Conservation (phyloP, 2,329 filamentous ascomycete species). For the Cordyceps cicadae region DNA sequence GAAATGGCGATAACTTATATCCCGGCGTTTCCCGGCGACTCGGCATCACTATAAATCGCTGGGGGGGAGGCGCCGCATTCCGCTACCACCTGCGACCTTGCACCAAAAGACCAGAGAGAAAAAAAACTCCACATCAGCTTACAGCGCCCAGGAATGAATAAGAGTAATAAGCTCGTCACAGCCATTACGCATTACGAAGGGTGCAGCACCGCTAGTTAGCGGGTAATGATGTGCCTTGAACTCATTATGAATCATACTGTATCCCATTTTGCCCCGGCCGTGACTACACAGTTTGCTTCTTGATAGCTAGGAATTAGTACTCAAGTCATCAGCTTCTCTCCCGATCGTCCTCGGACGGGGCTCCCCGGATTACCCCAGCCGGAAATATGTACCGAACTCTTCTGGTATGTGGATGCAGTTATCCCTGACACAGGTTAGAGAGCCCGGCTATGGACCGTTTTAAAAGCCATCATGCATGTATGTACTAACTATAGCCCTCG, state of each 20-base stretch:
- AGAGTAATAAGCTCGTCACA: too few relatives aligned
- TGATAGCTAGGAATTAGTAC: too few relatives aligned
- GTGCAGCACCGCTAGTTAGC: constrained; percentile 8
- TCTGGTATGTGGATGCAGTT: too few relatives aligned
- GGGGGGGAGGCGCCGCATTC: neutral
- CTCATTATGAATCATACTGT: constrained; percentile 12
- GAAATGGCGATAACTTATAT: too few relatives aligned
- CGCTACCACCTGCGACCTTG: neutral
- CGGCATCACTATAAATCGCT: neutral
- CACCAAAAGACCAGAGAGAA: neutral
- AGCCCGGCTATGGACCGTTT: neutral
- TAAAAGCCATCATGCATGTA: too few relatives aligned
- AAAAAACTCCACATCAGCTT: constrained; percentile 6
- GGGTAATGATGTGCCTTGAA: neutral
- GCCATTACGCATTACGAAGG: neutral
- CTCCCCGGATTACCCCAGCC: too few relatives aligned
- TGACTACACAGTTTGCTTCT: neutral
- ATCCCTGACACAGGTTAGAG: too few relatives aligned
- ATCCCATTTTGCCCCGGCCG: neutral
- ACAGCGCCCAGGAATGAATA: constrained; percentile 4
- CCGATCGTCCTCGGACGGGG: neutral
- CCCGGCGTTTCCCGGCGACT: constrained; percentile 12
- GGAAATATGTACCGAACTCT: too few relatives aligned
- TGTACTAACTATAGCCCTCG: too few relatives aligned
- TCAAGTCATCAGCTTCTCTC: too few relatives aligned